Evolutionary conservation across 106 monocot genomes (phyloP).

Genomic region (Hemerocallis citrina): DNA sequence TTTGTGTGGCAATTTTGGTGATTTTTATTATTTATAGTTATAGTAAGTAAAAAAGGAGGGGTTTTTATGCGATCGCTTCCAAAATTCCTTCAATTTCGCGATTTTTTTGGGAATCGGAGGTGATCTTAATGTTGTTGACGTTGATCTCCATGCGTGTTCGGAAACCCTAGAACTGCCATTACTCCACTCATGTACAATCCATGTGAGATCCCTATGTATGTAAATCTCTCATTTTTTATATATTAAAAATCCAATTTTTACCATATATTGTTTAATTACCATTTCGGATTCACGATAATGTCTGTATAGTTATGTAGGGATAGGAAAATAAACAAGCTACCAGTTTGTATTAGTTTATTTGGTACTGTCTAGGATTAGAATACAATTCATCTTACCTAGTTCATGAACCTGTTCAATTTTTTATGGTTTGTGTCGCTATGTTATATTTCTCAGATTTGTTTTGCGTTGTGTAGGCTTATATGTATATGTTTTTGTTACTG

Average conservation of each 20-base stretch:
- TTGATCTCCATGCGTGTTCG: conserved; percentile 5
- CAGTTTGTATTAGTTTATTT: background rate
- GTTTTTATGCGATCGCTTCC: too few relatives aligned
- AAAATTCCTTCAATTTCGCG: too few relatives aligned
- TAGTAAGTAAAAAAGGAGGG: too few relatives aligned
- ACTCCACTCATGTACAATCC: background rate
- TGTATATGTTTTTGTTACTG: background rate
- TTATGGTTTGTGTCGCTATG: background rate
- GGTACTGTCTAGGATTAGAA: background rate
- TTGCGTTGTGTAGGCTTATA: background rate
- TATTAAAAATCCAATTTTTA: too few relatives aligned
- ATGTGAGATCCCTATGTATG: background rate
- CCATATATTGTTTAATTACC: too few relatives aligned
- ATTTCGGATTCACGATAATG: too few relatives aligned
- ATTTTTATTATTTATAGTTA: too few relatives aligned
- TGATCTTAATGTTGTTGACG: conserved; percentile 1
- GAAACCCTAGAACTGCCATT: conserved; percentile 9
- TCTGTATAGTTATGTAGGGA: too few relatives aligned
- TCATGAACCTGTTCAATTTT: background rate
- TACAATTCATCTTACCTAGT: conserved; percentile 6
- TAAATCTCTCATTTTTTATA: background rate
- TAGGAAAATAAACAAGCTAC: background rate
- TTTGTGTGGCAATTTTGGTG: background rate
- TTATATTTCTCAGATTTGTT: background rate
- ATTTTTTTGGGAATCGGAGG: background rate